phyloP scores from a whole-genome alignment of 73 alveolate genomes.

The Durusdinium trenchii region DNA sequence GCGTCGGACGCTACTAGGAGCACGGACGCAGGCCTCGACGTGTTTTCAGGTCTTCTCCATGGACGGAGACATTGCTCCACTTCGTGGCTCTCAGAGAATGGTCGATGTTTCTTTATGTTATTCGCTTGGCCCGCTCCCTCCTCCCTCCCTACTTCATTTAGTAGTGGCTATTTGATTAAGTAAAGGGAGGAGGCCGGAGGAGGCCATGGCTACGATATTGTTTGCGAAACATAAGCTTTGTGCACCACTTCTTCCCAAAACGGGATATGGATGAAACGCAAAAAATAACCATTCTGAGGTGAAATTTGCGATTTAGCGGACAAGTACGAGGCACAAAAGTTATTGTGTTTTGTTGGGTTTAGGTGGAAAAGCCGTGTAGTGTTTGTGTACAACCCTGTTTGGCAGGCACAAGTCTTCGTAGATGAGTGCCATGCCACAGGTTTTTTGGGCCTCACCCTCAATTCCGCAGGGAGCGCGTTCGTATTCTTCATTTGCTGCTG shows the following conservation, averaged over 20 bases:
- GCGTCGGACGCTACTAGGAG: too few species aligned
- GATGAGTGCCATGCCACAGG: constrained; percentile 98
- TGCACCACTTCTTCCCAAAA: background rate
- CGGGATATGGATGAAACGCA: background rate
- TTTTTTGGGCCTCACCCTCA: constrained; percentile 90
- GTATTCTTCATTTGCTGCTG: too few species aligned
- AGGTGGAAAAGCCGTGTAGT: too few species aligned
- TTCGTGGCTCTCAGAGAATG: constrained; percentile 87
- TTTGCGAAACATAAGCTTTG: background rate
- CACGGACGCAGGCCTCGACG: too few species aligned
- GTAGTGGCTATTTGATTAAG: too few species aligned
- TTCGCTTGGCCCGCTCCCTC: too few species aligned
- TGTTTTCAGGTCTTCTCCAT: constrained; percentile 97
- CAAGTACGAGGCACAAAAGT: constrained; percentile 97
- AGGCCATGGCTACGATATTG: background rate
- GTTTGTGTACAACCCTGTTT: too few species aligned
- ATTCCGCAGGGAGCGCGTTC: too few species aligned
- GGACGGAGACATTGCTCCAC: constrained; percentile 98
- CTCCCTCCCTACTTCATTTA: too few species aligned
- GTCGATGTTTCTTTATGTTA: too few species aligned
- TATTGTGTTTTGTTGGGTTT: too few species aligned
- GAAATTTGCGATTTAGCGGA: constrained; percentile 96
- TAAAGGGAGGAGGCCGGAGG: too few species aligned
- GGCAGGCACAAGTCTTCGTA: constrained; percentile 97
- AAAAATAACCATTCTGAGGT: background rate